Percentiles rank a stretch among this genome's conserved stretches.
These are phyloP conservation scores for Solanum chmielewskii DNA, from an alignment of 257 asterid species.

Conservation along the genomic window DNA sequence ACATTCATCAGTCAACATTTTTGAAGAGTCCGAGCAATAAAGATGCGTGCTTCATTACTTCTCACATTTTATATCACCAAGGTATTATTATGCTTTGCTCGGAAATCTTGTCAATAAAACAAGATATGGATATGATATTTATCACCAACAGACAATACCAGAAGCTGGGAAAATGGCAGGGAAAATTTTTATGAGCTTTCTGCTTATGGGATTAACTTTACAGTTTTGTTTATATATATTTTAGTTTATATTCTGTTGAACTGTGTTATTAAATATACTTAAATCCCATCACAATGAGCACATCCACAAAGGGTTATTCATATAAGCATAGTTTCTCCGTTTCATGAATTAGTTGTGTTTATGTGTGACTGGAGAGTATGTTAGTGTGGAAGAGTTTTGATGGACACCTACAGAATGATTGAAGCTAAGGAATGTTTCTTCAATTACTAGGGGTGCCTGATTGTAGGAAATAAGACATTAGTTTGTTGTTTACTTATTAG, in stretches of 20 bases:
- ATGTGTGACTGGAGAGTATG: neutral
- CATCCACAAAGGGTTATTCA: neutral
- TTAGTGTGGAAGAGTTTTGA: neutral
- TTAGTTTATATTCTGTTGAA: neutral
- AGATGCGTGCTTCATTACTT: neutral
- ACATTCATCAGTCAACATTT: neutral
- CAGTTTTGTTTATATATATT: neutral
- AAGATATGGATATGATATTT: neutral
- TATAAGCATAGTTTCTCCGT: neutral
- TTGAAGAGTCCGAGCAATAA: neutral
- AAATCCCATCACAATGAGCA: neutral
- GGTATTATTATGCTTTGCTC: neutral
- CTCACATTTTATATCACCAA: neutral
- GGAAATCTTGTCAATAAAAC: neutral
- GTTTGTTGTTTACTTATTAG: neutral
- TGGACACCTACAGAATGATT: neutral
- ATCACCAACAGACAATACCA: neutral
- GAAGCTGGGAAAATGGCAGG: neutral
- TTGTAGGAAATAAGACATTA: neutral
- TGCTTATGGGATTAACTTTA: neutral
- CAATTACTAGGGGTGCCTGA: neutral
- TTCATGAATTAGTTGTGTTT: neutral
- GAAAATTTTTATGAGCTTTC: neutral
- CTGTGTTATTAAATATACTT: neutral
- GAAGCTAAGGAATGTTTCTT: neutral